These are phyloP conservation scores for Fusarium oligoseptatum DNA, from an alignment of 2,329 filamentous ascomycete species.

Conservation along the genomic window DNA sequence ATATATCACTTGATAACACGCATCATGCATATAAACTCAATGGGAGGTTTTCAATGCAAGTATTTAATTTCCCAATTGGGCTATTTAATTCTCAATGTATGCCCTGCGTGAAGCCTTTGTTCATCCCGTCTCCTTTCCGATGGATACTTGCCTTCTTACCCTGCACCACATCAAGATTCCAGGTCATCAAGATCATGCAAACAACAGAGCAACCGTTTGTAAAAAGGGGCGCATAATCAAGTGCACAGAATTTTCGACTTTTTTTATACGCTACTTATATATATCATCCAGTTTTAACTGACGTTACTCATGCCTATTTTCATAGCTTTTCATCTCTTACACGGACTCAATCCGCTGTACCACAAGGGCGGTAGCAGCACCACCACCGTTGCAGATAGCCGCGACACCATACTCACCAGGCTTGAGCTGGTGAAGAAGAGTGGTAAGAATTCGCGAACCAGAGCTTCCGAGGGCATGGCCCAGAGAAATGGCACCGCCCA, in stretches of 20 bases:
- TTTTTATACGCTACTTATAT: background rate
- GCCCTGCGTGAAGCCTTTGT: background rate
- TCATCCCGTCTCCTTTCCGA: background rate
- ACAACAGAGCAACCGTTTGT: background rate
- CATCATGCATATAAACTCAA: background rate
- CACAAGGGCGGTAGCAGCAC: slow-evolving; percentile 90
- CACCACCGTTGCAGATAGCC: slow-evolving; percentile 97
- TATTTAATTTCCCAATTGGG: background rate
- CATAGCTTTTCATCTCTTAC: slow-evolving; percentile 45
- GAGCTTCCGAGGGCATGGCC: slow-evolving; percentile 95
- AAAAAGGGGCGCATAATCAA: background rate
- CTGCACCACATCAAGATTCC: background rate
- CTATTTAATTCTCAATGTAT: background rate
- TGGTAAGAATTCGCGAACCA: slow-evolving; percentile 90
- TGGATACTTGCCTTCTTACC: background rate
- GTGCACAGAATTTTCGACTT: background rate
- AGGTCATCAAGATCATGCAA: background rate
- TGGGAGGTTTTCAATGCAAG: background rate
- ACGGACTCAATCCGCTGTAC: slow-evolving; percentile 82
- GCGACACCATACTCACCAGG: slow-evolving; percentile 94
- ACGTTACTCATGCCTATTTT: background rate
- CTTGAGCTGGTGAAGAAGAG: slow-evolving; percentile 90
- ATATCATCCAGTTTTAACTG: background rate
- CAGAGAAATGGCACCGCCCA: slow-evolving; percentile 91
- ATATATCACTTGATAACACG: background rate